Base-by-base conservation (phyloP, 2,329 filamentous ascomycete species). In the Monosporascus sp. region DNA sequence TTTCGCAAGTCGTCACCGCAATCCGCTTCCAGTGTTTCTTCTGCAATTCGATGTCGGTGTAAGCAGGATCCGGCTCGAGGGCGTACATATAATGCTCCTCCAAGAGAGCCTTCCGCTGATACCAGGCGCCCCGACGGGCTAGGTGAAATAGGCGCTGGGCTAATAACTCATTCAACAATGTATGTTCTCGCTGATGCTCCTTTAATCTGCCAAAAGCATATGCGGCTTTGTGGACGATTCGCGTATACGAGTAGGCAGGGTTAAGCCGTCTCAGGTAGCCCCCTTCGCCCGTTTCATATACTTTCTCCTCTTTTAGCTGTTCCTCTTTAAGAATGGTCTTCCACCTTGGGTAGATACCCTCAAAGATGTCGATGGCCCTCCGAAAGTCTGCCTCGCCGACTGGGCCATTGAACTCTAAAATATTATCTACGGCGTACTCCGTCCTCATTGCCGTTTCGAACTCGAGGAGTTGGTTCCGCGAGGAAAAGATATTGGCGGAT, bases 11-110 rank as follows among this genome's bases (percentile, higher is more conserved):
- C 7, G 76, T 72, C 4, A 89, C 75, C 0, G 94, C 90, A 20
- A 85, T 78, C 8, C 81, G 78, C 65, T 86, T 90, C 92, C 92
- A 99, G 59, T 89, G 79, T 62, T 87, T 93, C 72, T 89, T 94
- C 64, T 88, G 87, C 49, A 72, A 65, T 27, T 79, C 78, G 4
- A 64, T 44, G 37, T 76, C 68, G 4, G 63, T 53, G 5, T 68
- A 70, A 2, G 61, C 60, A 0, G 70, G 69, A 2, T 68, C 69
- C 0, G 79, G 73, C 31, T 75, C 77, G 6, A 88, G 66, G 5
- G 79, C 75, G 64, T 84, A 80, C 89, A 97, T 92, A 69, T 99
- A 97, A 66, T 95, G 91, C 68, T 99, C 94, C 72, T 99, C 94
- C 2, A 99, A 71, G 1, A 99, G 75, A 1, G 93, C 94, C 70